Base-by-base conservation (phyloP, 2,329 filamentous ascomycete genomes). In the Nannizziopsis arthrosporioides region DNA sequence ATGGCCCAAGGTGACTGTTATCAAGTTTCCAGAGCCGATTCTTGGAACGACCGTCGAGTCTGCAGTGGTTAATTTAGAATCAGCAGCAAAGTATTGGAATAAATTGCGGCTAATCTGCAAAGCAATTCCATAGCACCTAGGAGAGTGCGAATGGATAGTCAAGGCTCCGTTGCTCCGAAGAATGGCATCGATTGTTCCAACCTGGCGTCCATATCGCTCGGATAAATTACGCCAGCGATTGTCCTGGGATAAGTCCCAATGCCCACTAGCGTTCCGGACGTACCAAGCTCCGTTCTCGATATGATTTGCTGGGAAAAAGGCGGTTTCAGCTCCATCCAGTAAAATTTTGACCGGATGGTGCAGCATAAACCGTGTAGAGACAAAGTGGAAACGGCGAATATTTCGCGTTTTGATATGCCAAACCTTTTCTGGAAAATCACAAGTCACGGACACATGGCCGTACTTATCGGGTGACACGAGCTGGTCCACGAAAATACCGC, bases 81-180 rank as follows among this genome's bases (percentile, higher is more conserved):
- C 75, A 14, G 75, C 75, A 43, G 64, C 68, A 59, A 75, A 77
- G 55, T 80, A 80, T 56, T 79, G 76, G 51, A 73, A 68, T 2
- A 80, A 62, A 54, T 78, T 79, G 30, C 74, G 71, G 19, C 75
- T 74, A 36, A 77, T 67, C 53, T 79, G 75, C 3, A 77, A 56
- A 1, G 75, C 74, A 37, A 73, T 55, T 15, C 60, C 15, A 56
- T 63, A 47, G 55, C 48, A 42, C 59, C 61, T 51, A 53, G 53
- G 34, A 44, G 61, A 53, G 50, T 55, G 46, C 36, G 43, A 46
- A 44, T 61, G 56, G 35, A 78, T 72, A 1, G 61, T 59, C 48
- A 78, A 72, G 1, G 58, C 55, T 8, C 70, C 71, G 15, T 59
- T 55, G 1, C 70, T 72, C 46, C 72, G 69, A 19, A 80, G 59